These are phyloP conservation scores for Cercospora brassicicola DNA, from an alignment of 2,329 filamentous ascomycete species.

Conservation along the genomic window DNA sequence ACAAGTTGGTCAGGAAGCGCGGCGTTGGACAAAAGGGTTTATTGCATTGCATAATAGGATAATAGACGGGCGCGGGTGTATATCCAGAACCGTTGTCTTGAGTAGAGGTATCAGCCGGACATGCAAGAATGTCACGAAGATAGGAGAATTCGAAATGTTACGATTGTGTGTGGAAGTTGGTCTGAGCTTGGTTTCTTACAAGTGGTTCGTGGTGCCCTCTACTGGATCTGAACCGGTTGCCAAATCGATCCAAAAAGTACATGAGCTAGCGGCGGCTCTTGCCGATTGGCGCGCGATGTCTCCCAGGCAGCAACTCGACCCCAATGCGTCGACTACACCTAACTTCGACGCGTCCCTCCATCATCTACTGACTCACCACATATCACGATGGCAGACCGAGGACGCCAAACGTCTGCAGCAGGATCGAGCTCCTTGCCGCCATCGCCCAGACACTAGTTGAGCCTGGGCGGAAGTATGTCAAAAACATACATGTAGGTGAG, in stretches of 20 bases:
- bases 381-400: not conserved
- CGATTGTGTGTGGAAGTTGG: not conserved
- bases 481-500: not conserved
- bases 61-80: not conserved
- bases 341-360: not conserved
- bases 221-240: not conserved
- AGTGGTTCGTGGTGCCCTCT: not conserved
- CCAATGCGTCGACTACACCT: not conserved
- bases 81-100: not conserved
- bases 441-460: not conserved
- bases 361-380: not conserved
- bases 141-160: not conserved
- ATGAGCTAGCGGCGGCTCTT: constrained; percentile 1
- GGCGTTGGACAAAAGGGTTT: constrained; percentile 1
- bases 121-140: not conserved
- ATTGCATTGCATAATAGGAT: not conserved
- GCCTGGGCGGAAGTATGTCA: not conserved
- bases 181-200: not conserved
- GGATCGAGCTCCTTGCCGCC: not conserved
- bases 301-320: not conserved
- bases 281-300: not conserved
- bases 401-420: not conserved
- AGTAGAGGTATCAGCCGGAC: constrained; percentile 1
- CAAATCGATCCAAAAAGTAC: not conserved
- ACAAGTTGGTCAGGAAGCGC: not conserved